Evolutionary conservation across 148 eudicot genomes (phyloP), one percentile per base, ranked within the genome.

Genomic region (Amaranthus cruentus): DNA sequence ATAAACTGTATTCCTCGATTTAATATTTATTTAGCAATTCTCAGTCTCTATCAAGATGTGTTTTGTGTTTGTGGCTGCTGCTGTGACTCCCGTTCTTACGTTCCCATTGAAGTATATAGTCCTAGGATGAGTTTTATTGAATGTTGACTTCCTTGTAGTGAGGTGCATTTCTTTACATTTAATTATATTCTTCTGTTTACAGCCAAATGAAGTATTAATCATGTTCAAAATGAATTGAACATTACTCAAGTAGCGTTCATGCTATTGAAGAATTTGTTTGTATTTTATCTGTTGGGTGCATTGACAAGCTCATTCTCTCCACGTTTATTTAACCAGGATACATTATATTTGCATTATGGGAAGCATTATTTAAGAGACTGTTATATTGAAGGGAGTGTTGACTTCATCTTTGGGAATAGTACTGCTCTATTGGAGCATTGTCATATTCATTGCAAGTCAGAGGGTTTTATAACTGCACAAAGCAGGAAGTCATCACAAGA

Each of bases 361-460:
- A 90, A 83, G 78, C 98, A 91, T 74, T 95, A 95, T 87, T 73
- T 95, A 66, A 82, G 83, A 75, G 98, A 95, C 72, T 95, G 98
- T 82, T 95, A 95, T 66, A 83, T 95, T 62, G 98, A 95, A 83
- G 97, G 98, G 77, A 95, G 97, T 46, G 98, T 95, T 47, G 98
- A 95, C 79, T 95, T 95, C 79, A 88, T 95, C 70, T 95, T 95
- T 64, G 98, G 98, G 46, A 95, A 95, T 73, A 95, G 98, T 84
- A 95, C 98, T 61, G 93, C 98, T 58, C 81, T 95, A 58, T 73
- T 95, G 87, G 98, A 95, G 83, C 98, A 95, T 82, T 95, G 98
- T 71, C 98, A 95, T 75, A 95, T 91, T 74, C 92, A 95, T 80
- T 91, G 98, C 97, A 91, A 91, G 76, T 84, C 98, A 4, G 84